phyloP scores from a whole-genome alignment of 192 early-diverging fungal genomes.

The Coemansia nantahalensis region DNA sequence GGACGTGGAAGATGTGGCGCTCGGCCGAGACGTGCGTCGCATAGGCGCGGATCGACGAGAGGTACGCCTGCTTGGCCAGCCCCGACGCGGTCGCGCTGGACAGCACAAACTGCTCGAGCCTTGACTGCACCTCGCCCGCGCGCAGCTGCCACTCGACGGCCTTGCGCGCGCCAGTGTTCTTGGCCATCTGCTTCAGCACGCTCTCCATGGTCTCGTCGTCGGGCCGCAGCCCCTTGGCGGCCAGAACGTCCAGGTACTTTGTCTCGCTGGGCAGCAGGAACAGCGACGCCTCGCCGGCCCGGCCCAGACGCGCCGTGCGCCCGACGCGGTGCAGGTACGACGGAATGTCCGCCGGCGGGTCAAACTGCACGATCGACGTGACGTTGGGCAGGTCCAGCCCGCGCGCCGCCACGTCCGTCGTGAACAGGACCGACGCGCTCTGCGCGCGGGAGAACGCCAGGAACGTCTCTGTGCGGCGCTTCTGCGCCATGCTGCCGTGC shows the following conservation, averaged over 20 bases:
- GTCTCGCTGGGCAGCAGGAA: slow-evolving; percentile 91
- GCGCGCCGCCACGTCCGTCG: slow-evolving; percentile 96
- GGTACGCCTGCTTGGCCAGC: slow-evolving; percentile 78
- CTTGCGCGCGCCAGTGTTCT: slow-evolving; percentile 46
- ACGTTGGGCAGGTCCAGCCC: slow-evolving; percentile 97
- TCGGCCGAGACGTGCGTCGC: slow-evolving; percentile 85
- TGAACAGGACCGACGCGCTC: slow-evolving; percentile 76
- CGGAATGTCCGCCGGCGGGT: slow-evolving; percentile 88
- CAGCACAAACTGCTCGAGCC: slow-evolving; percentile 45
- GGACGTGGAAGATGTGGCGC: slow-evolving; percentile 92
- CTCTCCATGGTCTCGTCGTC: slow-evolving; percentile 62
- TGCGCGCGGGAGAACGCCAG: slow-evolving; percentile 61
- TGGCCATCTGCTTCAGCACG: slow-evolving; percentile 54
- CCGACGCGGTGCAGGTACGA: slow-evolving; percentile 98
- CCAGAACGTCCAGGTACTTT: slow-evolving; percentile 67
- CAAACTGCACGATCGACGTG: slow-evolving; percentile 90
- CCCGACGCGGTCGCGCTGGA: slow-evolving; percentile 21
- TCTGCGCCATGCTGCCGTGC: slow-evolving; percentile 86
- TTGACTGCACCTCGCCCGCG: slow-evolving; percentile 44
- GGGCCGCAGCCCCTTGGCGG: slow-evolving; percentile 60
- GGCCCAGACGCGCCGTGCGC: slow-evolving; percentile 92
- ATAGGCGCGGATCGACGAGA: slow-evolving; percentile 90
- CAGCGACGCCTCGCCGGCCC: slow-evolving; percentile 77
- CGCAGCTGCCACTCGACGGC: slow-evolving; percentile 44
- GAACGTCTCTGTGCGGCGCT: slow-evolving; percentile 73